Evolutionary conservation across 139 green algal genomes (phyloP).

Genomic region (Coccomyxa sp.): DNA sequence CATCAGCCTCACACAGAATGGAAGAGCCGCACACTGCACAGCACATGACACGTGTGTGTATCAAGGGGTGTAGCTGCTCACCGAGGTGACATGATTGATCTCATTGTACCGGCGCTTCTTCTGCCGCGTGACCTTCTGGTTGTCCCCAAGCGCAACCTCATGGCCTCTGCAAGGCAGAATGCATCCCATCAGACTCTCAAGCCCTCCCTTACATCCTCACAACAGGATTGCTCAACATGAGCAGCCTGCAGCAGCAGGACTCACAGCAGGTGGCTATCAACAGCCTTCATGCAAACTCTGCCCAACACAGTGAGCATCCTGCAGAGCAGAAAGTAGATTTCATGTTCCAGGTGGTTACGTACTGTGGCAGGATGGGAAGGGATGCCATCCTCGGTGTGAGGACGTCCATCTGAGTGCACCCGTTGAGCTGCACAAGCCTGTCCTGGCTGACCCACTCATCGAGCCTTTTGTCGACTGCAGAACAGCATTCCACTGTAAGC

Average conservation of each 20-base stretch:
- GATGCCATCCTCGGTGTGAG: neutral
- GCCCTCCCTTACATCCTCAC: too few species aligned
- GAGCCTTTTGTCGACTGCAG: slow-evolving; percentile 65
- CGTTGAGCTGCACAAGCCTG: neutral
- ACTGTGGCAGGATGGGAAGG: too few species aligned
- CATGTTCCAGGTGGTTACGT: too few species aligned
- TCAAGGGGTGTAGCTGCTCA: slow-evolving; percentile 1
- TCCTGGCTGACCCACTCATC: slow-evolving; percentile 77
- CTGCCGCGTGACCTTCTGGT: slow-evolving; percentile 78
- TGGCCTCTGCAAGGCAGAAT: too few species aligned
- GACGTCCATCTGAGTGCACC: neutral
- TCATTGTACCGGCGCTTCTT: slow-evolving; percentile 79
- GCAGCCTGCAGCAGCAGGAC: too few species aligned
- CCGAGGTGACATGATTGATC: slow-evolving; percentile 55
- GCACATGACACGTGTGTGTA: neutral
- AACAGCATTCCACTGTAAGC: neutral
- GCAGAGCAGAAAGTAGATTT: too few species aligned
- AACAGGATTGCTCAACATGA: too few species aligned
- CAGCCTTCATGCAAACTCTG: too few species aligned
- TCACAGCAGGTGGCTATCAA: too few species aligned
- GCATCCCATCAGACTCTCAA: too few species aligned
- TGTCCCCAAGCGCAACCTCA: slow-evolving; percentile 19
- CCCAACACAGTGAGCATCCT: too few species aligned
- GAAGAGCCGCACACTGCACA: neutral
- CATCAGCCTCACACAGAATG: neutral